phyloP scores from a whole-genome alignment of 129 eudicot species.

The Artemisia tridentata region DNA sequence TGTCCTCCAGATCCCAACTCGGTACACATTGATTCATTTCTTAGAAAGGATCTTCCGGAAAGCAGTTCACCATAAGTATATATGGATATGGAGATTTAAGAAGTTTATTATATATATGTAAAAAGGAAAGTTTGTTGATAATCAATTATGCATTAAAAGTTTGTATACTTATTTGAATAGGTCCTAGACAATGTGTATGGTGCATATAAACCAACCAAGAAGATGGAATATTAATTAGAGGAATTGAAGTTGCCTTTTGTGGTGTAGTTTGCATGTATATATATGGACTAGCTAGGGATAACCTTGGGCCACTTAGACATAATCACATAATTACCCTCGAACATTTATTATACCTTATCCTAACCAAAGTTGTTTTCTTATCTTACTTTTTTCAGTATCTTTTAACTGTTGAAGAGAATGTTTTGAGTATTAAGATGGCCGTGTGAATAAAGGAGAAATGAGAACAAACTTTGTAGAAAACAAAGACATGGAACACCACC shows the following conservation, averaged over 20 bases:
- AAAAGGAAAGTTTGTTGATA: background rate
- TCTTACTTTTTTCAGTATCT: background rate
- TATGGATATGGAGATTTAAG: conserved; percentile 1
- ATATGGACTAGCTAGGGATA: conserved; percentile 23
- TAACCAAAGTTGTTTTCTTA: background rate
- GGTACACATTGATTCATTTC: conserved; percentile 76
- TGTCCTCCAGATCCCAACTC: conserved; percentile 56
- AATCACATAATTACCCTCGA: background rate
- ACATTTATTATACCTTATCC: conserved; percentile 30
- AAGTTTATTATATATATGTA: background rate
- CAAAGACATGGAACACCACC: too few relatives aligned
- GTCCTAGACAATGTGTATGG: conserved; percentile 22
- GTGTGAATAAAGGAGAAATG: too few relatives aligned
- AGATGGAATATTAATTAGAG: conserved; percentile 15
- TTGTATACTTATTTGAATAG: conserved; percentile 9
- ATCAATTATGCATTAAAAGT: background rate
- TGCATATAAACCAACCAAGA: conserved; percentile 20
- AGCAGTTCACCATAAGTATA: background rate
- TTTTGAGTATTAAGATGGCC: too few relatives aligned
- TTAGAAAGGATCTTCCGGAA: background rate
- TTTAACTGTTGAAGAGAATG: background rate
- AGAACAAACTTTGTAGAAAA: too few relatives aligned
- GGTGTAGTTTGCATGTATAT: conserved; percentile 30
- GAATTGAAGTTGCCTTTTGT: conserved; percentile 11
- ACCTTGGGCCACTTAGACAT: conserved; percentile 19